Evolutionary conservation across 352 stramenopile genomes (phyloP).

Genomic region (Pythium aristosporum): DNA sequence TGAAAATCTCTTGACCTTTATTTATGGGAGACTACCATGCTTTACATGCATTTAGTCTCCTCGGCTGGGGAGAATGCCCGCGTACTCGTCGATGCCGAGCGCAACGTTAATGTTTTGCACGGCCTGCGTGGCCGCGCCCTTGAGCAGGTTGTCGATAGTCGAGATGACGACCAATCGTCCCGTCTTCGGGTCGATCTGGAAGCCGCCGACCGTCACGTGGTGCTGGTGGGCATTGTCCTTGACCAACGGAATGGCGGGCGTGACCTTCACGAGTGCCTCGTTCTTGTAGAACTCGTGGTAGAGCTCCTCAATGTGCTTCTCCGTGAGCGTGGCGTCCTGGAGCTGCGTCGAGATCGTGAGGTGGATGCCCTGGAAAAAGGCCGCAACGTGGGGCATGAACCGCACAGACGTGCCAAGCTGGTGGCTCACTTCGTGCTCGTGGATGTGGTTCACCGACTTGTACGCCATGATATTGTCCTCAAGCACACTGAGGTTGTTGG

Average conservation of each 20-base stretch:
- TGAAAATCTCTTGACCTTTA: background rate
- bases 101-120: constrained; percentile 96
- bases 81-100: constrained; percentile 88
- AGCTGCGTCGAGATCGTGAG: constrained; percentile 86
- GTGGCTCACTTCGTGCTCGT: constrained; percentile 85
- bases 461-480: constrained; percentile 89
- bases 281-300: constrained; percentile 81
- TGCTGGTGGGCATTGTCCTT: constrained; percentile 77
- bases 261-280: constrained; percentile 87
- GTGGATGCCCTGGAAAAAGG: constrained; percentile 94
- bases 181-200: constrained; percentile 86
- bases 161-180: constrained; percentile 85
- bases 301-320: constrained; percentile 69
- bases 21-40: background rate
- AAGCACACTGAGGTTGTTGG: constrained; percentile 81
- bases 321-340: constrained; percentile 59
- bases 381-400: constrained; percentile 93
- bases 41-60: constrained; percentile 12
- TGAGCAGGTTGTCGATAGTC: constrained; percentile 94
- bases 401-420: constrained; percentile 81
- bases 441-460: constrained; percentile 90
- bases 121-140: constrained; percentile 91
- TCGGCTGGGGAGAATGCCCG: constrained; percentile 42
- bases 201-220: constrained; percentile 81
- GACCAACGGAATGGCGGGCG: constrained; percentile 59